A percentile compares a stretch with the other conserved stretches of the same genome.
Evolutionary conservation across 345 rosid genomes (phyloP).

Genomic region (Iberis pinnata): DNA sequence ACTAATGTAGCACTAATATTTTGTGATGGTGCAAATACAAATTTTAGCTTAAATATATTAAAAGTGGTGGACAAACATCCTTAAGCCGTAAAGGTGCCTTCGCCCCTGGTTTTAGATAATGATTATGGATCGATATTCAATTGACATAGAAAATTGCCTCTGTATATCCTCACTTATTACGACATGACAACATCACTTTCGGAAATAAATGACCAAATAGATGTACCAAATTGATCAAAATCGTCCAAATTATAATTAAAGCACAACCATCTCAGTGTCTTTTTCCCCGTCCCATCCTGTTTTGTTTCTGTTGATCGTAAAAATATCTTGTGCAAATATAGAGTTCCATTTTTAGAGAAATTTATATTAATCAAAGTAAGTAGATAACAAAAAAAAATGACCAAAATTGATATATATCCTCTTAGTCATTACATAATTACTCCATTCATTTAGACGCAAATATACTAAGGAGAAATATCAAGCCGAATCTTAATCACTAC

Average conservation of each 20-base stretch:
- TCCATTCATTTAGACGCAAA: constrained; percentile 12
- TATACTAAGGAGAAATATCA: constrained; percentile 4
- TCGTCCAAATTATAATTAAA: constrained; percentile 21
- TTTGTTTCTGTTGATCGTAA: background rate
- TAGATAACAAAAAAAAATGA: background rate
- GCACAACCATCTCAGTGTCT: constrained; percentile 12
- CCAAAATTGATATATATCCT: constrained; percentile 2
- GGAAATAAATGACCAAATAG: constrained; percentile 4
- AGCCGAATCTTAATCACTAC: background rate
- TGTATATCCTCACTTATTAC: constrained; percentile 20
- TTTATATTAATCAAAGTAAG: background rate
- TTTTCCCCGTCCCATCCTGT: constrained; percentile 16
- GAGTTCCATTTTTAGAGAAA: constrained; percentile 4
- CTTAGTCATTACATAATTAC: background rate
- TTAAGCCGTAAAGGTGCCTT: no score
- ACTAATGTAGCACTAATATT: no score
- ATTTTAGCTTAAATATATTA: no score
- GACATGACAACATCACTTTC: constrained; percentile 15
- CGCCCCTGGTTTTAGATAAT: no score
- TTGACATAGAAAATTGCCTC: no score
- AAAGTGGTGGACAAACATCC: no score
- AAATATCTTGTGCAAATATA: constrained; percentile 19
- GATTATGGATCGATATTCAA: no score
- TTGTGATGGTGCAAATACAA: no score
- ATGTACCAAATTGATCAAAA: constrained; percentile 21